phyloP scores from a whole-genome alignment of 371 early-diverging fungal genomes.

The Parasitella parasitica region DNA sequence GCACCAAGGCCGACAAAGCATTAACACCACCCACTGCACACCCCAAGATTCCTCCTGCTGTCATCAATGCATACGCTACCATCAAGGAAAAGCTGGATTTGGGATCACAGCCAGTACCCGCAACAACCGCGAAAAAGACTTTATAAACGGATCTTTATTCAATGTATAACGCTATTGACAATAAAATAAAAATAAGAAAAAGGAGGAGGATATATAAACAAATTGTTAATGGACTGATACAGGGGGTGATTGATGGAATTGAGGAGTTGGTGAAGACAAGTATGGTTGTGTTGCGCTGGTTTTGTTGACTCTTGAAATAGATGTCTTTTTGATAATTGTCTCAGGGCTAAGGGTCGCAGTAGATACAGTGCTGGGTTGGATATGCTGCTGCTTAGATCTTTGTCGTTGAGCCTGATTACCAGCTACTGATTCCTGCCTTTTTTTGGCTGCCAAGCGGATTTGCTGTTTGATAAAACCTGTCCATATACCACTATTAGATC shows the following conservation, averaged over 20 bases:
- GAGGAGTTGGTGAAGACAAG: not conserved
- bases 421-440: not conserved
- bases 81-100: not conserved
- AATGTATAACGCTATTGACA: not conserved
- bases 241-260: constrained; percentile 20
- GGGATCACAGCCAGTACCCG: not conserved
- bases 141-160: not conserved
- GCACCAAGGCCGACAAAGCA: not conserved
- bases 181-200: not conserved
- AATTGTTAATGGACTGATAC: constrained; percentile 22
- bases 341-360: not conserved
- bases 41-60: constrained; percentile 24
- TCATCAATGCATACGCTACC: constrained; percentile 16
- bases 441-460: constrained; percentile 5
- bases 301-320: not conserved
- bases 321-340: not conserved
- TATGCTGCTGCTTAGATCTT: not conserved
- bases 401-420: not conserved
- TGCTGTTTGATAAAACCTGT: constrained; percentile 34
- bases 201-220: not conserved
- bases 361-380: not conserved
- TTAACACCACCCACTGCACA: constrained; percentile 29
- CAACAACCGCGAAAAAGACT: not conserved
- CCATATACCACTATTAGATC: not conserved
- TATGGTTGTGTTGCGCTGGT: not conserved